phyloP scores from a whole-genome alignment of 345 rosid genomes.

The Syzygium oleosum region DNA sequence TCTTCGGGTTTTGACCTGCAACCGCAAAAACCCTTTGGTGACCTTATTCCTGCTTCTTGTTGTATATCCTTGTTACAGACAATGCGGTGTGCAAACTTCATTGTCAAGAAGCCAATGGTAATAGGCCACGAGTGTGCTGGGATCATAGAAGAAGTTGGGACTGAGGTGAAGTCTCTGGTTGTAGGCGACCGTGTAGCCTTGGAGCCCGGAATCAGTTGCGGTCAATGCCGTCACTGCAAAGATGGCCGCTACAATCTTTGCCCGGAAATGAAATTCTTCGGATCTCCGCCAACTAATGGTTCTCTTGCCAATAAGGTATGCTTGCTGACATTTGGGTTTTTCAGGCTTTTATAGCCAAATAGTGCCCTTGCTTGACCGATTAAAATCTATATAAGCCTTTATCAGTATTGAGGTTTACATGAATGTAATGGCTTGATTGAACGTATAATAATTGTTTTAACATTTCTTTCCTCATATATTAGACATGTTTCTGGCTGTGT shows the following conservation, averaged over 20 bases:
- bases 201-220: slow-evolving; percentile 90
- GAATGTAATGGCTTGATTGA: neutral
- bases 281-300: slow-evolving; percentile 87
- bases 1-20: neutral
- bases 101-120: slow-evolving; percentile 94
- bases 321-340: neutral
- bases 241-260: slow-evolving; percentile 84
- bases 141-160: slow-evolving; percentile 74
- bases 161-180: slow-evolving; percentile 54
- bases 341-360: neutral
- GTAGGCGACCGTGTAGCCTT: slow-evolving; percentile 80
- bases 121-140: slow-evolving; percentile 98
- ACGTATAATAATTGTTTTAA: neutral
- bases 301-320: slow-evolving; percentile 76
- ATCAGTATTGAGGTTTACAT: neutral
- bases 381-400: neutral
- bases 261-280: slow-evolving; percentile 90
- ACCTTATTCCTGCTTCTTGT: neutral
- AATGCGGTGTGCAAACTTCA: slow-evolving; percentile 65
- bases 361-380: neutral
- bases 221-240: slow-evolving; percentile 61
- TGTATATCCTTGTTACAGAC: slow-evolving; percentile 26
- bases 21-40: no score
- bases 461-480: neutral
- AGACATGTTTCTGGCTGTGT: neutral